Evolutionary conservation across 768 basidiomycete species (phyloP).

Genomic region (Tephrocybe rancida): DNA sequence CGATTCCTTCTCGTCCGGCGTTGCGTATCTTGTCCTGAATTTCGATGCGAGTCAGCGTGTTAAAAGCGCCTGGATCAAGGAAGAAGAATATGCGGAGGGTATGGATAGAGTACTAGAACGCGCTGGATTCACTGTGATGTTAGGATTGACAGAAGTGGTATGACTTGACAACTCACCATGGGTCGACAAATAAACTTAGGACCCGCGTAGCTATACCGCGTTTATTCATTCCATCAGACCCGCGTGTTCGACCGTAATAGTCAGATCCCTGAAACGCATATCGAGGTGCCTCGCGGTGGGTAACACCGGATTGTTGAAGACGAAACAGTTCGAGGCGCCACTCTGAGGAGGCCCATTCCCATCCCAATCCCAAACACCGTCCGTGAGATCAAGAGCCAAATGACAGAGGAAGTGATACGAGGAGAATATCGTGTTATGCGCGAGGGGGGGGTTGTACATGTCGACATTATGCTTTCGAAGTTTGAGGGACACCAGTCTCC

Average conservation of each 20-base stretch:
- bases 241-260: constrained; percentile 1
- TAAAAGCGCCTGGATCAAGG: constrained; percentile 8
- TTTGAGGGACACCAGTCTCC: not conserved
- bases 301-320: constrained; percentile 16
- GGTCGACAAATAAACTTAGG: constrained; percentile 16
- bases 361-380: constrained; percentile 23
- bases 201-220: constrained; percentile 11
- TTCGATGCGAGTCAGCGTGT: constrained; percentile 15
- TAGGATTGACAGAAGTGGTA: not conserved
- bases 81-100: constrained; percentile 12
- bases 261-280: constrained; percentile 19
- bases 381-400: constrained; percentile 21
- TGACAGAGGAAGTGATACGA: constrained; percentile 10
- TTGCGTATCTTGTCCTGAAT: constrained; percentile 15
- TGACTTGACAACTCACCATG: too few species aligned
- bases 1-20: constrained; percentile 1
- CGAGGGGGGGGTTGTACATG: not conserved
- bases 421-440: not conserved
- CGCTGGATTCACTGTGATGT: too few species aligned
- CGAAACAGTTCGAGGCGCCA: constrained; percentile 13
- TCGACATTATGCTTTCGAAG: not conserved
- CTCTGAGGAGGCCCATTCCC: constrained; percentile 13
- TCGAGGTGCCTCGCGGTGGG: constrained; percentile 18
- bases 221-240: constrained; percentile 19
- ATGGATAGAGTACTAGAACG: constrained; percentile 2